Base-by-base conservation (phyloP, 441 rosid genomes). In the Populus tomentosa region DNA sequence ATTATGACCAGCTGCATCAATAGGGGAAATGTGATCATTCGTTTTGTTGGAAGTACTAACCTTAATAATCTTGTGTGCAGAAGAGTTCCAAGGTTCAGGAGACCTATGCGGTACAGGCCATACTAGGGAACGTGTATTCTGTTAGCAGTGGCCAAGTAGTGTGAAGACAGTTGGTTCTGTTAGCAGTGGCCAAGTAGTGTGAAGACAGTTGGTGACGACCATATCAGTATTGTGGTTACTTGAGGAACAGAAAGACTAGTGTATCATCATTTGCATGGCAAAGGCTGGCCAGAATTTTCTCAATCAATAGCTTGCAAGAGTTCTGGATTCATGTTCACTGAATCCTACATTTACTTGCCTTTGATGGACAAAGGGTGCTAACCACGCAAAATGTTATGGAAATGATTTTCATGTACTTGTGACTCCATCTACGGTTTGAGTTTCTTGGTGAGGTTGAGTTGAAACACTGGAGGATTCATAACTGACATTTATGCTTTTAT, bases 1-100 rank as follows among this genome's bases (percentile, higher is more conserved):
- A 46, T 46, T 46, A 14, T 75, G 64, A 68, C 50, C n/a, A 23
- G 46, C 11, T 30, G 53, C 16, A 26, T 20, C 1, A 36, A 26
- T 59, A 32, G 13, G 26, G 18, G 13, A 42, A 63, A 46, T 7
- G 2, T 35, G 35, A 30, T 61, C 21, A 18, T 32, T n/a, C 32
- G 6, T 59, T 42, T 63, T 56, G 23, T 9, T 10, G 65, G 28
- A 61, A 9, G 65, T 61, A 3, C 23, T 61, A 61, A 61, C 28
- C 65, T 61, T 61, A 21, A 61, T 21, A 61, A 20, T 83, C 75
- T 80, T 38, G 71, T 67, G 11, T 81, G 85, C 96, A 95, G 99
- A 86, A 93, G 93, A 82, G 87, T 83, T 70, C 99, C 98, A 18
- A 87, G 98, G 84, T 93, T 88, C 89, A 87, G 98, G 83, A 86